Conservation (phyloP, 805 yeast species). For the Saccharomycopsis javanensis region DNA sequence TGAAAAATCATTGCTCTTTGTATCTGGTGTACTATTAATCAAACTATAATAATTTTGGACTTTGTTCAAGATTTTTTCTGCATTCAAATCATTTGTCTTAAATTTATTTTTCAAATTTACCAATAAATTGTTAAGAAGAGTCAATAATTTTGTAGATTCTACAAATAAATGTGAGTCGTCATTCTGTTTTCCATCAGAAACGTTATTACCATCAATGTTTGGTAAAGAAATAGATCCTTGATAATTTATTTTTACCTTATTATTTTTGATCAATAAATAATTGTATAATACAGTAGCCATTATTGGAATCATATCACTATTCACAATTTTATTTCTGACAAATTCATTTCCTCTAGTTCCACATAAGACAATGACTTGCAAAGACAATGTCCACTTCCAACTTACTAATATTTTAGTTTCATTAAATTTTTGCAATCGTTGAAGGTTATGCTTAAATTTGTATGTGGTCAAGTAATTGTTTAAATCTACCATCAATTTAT, state of each 20-base stretch:
- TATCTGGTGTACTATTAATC: not conserved
- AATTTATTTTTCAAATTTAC: not conserved
- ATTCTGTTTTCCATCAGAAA: not conserved
- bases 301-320: conserved; percentile 86
- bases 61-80: not conserved
- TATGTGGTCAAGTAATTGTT: conserved; percentile 6
- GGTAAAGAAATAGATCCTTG: not conserved
- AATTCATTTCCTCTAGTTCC: conserved; percentile 90
- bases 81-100: not conserved
- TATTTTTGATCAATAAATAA: conserved; percentile 37
- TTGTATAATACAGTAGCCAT: conserved; percentile 89
- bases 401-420: conserved; percentile 47
- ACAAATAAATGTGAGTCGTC: not conserved
- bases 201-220: not conserved
- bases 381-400: conserved; percentile 95
- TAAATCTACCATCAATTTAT: not conserved
- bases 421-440: conserved; percentile 23
- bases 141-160: not conserved
- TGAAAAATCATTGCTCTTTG: not conserved
- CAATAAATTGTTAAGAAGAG: not conserved
- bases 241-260: conserved; percentile 2
- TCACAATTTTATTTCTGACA: conserved; percentile 76
- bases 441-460: conserved; percentile 4
- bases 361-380: conserved; percentile 83
- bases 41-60: not conserved